Conservation (phyloP, 108 stramenopile species). For the Nitzschia putrida region DNA sequence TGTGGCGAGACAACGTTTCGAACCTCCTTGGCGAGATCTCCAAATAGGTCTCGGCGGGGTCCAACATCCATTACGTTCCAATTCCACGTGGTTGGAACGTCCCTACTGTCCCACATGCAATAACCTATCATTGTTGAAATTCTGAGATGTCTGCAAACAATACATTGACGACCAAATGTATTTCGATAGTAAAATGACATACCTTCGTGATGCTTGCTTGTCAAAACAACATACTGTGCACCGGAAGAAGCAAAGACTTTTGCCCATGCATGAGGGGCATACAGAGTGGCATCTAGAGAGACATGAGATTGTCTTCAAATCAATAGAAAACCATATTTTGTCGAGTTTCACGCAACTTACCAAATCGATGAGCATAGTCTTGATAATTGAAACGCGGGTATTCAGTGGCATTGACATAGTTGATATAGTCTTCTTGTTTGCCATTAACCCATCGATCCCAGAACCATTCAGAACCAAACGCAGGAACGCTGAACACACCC, state of each 20-base stretch:
- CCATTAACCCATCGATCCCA: conserved; percentile 31
- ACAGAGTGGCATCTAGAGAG: conserved; percentile 37
- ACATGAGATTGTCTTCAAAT: no score
- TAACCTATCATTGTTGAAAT: conserved; percentile 11
- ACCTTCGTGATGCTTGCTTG: conserved; percentile 56
- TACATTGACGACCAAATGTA: neutral
- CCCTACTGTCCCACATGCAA: conserved; percentile 45
- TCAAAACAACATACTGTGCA: conserved; percentile 57
- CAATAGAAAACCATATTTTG: no score
- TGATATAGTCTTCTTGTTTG: conserved; percentile 3
- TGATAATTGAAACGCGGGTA: conserved; percentile 24
- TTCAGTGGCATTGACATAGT: conserved; percentile 31
- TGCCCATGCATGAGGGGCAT: conserved; percentile 39
- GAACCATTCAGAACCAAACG: conserved; percentile 51
- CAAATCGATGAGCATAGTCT: conserved; percentile 50
- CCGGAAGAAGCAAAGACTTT: conserved; percentile 41
- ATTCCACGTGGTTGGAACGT: conserved; percentile 43
- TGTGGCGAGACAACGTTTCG: conserved; percentile 28
- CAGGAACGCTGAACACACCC: conserved; percentile 55
- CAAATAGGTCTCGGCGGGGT: conserved; percentile 46
- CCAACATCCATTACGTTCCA: conserved; percentile 57
- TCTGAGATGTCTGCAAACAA: neutral
- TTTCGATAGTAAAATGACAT: neutral
- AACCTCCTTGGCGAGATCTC: conserved; percentile 41
- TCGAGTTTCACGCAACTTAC: no score